Evolutionary conservation across 2,329 filamentous ascomycete species (phyloP), one percentile per base, ranked within the genome.

Genomic region (Colletotrichum orchidophilum): DNA sequence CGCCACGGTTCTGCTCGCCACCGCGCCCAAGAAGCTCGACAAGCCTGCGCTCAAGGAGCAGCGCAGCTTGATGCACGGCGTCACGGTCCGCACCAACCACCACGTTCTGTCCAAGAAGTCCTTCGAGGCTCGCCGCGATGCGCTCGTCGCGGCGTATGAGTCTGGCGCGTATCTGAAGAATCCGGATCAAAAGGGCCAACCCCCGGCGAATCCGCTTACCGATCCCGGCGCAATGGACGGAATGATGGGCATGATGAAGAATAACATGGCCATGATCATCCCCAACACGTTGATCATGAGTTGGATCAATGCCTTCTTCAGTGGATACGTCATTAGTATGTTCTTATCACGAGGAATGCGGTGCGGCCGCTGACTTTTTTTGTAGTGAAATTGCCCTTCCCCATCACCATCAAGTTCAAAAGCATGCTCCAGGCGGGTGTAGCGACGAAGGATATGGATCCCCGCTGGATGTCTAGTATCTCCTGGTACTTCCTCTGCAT

Each of bases 221-320:
- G 96, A 99, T 81, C 97, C 97, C 26, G 93, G 93, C 58, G 94
- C 94, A 70, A 99, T 99, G 96, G 97, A 99, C 80, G 96, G 95
- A 76, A 99, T 99, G 96, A 99, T 99, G 96, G 96, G 96, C 76
- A 97, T 97, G 94, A 97, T 99, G 94, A 99, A 99, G 89, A 95
- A 95, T 69, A 97, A 99, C 80, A 97, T 99, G 93, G 96, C 96
- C 74, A 99, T 98, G 96, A 98, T 99, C 86, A 94, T 99, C 70
- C 96, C 96, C 59, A 97, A 99, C 83, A 98, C 95, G 6, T 84
- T 99, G 80, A 99, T 99, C 76, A 99, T 99, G 96, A 96, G 96
- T 75, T 99, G 96, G 96, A 98, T 99, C 81, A 99, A 99, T 84
- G 95, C 96, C 0, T 99, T 98, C 80, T 99, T 99, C 78, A 97